Evolutionary conservation across 768 basidiomycete genomes (phyloP).

Genomic region (Xerocomellus intermedius): DNA sequence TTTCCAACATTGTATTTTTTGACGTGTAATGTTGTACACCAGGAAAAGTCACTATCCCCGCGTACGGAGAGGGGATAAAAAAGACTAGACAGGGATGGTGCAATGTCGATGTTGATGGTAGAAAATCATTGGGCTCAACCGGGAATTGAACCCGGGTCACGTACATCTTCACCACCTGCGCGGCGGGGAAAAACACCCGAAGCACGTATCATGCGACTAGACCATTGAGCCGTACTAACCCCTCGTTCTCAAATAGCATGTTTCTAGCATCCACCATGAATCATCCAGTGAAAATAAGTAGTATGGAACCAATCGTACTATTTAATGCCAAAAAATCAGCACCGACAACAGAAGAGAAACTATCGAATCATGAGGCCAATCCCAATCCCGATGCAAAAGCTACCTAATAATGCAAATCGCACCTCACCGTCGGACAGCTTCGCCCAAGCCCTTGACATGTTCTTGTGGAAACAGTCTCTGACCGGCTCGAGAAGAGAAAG

Average conservation of each 20-base stretch:
- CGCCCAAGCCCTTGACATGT: slow-evolving; percentile 21
- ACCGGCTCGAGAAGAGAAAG: slow-evolving; percentile 57
- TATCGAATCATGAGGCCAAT: slow-evolving; percentile 39
- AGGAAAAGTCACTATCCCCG: not conserved
- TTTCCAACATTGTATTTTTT: not conserved
- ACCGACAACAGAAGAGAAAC: not conserved
- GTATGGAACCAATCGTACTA: not conserved
- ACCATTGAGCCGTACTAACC: slow-evolving; percentile 29
- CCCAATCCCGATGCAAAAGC: slow-evolving; percentile 46
- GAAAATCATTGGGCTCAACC: slow-evolving; percentile 21
- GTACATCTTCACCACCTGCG: slow-evolving; percentile 32
- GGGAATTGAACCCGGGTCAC: slow-evolving; percentile 39
- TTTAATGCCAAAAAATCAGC: not conserved
- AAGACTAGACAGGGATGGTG: not conserved
- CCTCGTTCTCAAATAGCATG: not conserved
- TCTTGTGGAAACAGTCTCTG: slow-evolving; percentile 26
- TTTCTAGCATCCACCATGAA: too few species aligned
- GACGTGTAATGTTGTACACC: not conserved
- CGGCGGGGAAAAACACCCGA: slow-evolving; percentile 24
- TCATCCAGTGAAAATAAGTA: not conserved
- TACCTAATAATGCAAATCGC: slow-evolving; percentile 38
- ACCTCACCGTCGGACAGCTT: slow-evolving; percentile 29
- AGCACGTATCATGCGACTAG: slow-evolving; percentile 39
- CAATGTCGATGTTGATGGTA: too few species aligned
- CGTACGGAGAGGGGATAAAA: not conserved